These are phyloP conservation scores for Cystoderma amianthinum DNA, from an alignment of 768 basidiomycete genomes.

Conservation along the genomic window DNA sequence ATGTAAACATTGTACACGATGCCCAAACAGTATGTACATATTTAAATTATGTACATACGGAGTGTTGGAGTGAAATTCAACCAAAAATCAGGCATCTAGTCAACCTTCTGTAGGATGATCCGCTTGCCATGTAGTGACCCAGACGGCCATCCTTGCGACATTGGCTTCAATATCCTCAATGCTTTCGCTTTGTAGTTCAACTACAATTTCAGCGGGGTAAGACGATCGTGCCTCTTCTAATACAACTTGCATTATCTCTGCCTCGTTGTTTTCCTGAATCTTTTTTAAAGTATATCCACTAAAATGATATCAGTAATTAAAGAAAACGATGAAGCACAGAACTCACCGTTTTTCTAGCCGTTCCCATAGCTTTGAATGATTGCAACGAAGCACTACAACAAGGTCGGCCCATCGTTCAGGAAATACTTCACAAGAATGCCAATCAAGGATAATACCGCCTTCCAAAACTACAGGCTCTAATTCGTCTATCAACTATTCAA, in stretches of 20 bases:
- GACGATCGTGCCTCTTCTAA: slow-evolving; percentile 83
- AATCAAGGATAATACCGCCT: slow-evolving; percentile 86
- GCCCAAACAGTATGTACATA: too few relatives aligned
- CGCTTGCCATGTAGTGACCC: slow-evolving; percentile 73
- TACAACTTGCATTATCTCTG: slow-evolving; percentile 95
- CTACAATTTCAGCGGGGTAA: slow-evolving; percentile 80
- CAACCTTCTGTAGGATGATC: slow-evolving; percentile 18
- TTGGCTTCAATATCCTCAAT: slow-evolving; percentile 82
- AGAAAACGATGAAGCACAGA: too few relatives aligned
- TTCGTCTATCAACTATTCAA: slow-evolving; percentile 75
- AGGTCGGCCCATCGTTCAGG: slow-evolving; percentile 97
- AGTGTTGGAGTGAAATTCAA: not conserved
- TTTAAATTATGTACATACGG: too few relatives aligned
- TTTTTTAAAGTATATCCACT: slow-evolving; percentile 88
- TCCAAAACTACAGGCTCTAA: slow-evolving; percentile 62
- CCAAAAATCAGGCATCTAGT: not conserved
- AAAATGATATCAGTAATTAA: too few relatives aligned
- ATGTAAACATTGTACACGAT: too few relatives aligned
- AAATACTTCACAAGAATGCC: slow-evolving; percentile 91
- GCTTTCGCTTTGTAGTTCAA: slow-evolving; percentile 74
- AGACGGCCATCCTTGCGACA: slow-evolving; percentile 78
- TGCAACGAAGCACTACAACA: slow-evolving; percentile 85
- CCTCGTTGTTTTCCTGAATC: slow-evolving; percentile 97
- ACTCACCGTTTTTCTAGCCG: slow-evolving; percentile 83
- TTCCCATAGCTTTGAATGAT: slow-evolving; percentile 85